A percentile compares a stretch with the other conserved stretches of the same genome.
phyloP scores from a whole-genome alignment of 2,329 filamentous ascomycete species.

The Colletotrichum sp. region DNA sequence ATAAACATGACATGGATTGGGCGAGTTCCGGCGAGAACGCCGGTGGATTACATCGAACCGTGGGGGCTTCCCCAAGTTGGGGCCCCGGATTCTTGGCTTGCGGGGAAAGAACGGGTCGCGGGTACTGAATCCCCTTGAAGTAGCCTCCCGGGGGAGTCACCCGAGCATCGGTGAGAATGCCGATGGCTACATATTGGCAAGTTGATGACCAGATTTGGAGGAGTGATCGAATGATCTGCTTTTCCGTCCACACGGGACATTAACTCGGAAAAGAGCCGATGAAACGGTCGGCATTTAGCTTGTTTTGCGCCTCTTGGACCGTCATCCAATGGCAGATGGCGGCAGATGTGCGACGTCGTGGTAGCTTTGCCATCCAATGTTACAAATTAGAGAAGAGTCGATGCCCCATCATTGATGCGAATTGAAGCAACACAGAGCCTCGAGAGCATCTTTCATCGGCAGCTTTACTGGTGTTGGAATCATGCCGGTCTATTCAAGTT shows the following conservation, averaged over 20 bases:
- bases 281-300: neutral
- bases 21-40: neutral
- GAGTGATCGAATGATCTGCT: neutral
- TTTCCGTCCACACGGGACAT: neutral
- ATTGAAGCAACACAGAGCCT: neutral
- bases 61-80: neutral
- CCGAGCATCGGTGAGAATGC: neutral
- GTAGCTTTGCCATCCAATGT: neutral
- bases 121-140: neutral
- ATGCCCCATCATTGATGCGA: fast-evolving
- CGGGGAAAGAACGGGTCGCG: neutral
- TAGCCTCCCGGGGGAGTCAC: neutral
- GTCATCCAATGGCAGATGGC: fast-evolving
- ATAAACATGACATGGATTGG: neutral
- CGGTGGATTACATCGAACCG: neutral
- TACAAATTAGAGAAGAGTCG: neutral
- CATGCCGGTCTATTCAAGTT: neutral
- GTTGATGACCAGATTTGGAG: neutral
- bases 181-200: neutral
- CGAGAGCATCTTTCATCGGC: fast-evolving
- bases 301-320: fast-evolving
- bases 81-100: constrained; percentile 11
- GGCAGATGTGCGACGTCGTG: fast-evolving
- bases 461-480: fast-evolving
- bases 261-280: neutral